Conservation (phyloP, 805 yeast genomes). For the Candida golubevii region DNA sequence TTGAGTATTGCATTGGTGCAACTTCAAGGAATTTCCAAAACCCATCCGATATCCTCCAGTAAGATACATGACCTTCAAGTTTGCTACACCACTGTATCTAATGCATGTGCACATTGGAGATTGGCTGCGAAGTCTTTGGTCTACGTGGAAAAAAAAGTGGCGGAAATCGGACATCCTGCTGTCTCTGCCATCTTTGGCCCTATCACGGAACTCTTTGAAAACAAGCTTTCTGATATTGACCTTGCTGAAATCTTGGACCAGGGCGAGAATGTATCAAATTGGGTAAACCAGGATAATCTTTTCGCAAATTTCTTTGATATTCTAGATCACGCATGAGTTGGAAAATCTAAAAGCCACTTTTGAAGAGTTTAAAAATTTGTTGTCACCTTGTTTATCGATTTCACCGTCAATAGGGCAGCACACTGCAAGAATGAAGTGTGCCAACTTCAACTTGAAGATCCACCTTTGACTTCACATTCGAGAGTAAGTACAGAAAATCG, state of each 20-base stretch:
- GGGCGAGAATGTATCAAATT: slow-evolving; percentile 5
- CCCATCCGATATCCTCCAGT: neutral
- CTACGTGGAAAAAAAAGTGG: slow-evolving; percentile 11
- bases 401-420: too few species aligned
- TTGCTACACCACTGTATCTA: slow-evolving; percentile 11
- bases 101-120: slow-evolving; percentile 15
- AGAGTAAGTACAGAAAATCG: too few species aligned
- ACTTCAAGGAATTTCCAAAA: slow-evolving; percentile 1
- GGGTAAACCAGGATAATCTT: slow-evolving; percentile 14
- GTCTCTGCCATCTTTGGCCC: slow-evolving; percentile 9
- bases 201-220: slow-evolving; percentile 1
- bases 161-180: slow-evolving; percentile 6
- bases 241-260: slow-evolving; percentile 6
- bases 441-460: too few species aligned
- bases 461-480: too few species aligned
- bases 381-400: too few species aligned
- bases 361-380: too few species aligned
- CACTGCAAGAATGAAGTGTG: too few species aligned
- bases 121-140: slow-evolving; percentile 15
- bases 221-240: slow-evolving; percentile 7
- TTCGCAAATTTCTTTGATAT: slow-evolving; percentile 16
- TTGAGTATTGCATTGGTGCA: slow-evolving; percentile 13
- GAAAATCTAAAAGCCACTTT: neutral
- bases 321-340: slow-evolving; percentile 3
- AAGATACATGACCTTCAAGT: slow-evolving; percentile 10